A percentile compares a stretch with the other conserved stretches of the same genome.
Conservation (phyloP, 768 basidiomycete species). For the Calvatia gigantea region DNA sequence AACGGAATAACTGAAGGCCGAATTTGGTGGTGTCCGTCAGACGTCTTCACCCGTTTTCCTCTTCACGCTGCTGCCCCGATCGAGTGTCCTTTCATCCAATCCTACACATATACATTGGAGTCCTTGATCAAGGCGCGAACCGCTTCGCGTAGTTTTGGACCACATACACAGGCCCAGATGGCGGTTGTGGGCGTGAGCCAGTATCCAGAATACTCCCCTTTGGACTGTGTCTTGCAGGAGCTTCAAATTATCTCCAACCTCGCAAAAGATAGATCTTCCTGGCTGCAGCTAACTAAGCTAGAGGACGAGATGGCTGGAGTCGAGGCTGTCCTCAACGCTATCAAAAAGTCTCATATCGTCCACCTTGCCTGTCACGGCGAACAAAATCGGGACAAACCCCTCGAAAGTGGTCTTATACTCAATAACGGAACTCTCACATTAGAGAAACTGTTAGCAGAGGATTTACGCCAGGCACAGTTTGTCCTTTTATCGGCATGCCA, state of each 20-base stretch:
- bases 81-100: neutral
- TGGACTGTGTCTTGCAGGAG: neutral
- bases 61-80: neutral
- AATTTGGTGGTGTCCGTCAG: neutral
- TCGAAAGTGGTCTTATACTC: slow-evolving; percentile 17
- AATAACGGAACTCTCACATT: slow-evolving; percentile 17
- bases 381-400: slow-evolving; percentile 14
- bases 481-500: slow-evolving; percentile 47
- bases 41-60: neutral
- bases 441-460: slow-evolving; percentile 18
- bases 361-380: slow-evolving; percentile 17
- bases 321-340: neutral
- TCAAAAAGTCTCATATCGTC: slow-evolving; percentile 4
- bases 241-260: neutral
- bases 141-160: too few relatives aligned
- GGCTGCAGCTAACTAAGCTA: neutral
- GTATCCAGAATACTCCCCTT: neutral
- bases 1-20: neutral
- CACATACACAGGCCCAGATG: neutral
- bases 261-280: neutral
- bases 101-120: neutral
- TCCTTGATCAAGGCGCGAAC: neutral
- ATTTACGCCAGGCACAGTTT: slow-evolving; percentile 24
- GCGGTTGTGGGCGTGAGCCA: neutral
- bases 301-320: neutral